Conservation (phyloP, 306 rosid species). For the Quercus rubra region DNA sequence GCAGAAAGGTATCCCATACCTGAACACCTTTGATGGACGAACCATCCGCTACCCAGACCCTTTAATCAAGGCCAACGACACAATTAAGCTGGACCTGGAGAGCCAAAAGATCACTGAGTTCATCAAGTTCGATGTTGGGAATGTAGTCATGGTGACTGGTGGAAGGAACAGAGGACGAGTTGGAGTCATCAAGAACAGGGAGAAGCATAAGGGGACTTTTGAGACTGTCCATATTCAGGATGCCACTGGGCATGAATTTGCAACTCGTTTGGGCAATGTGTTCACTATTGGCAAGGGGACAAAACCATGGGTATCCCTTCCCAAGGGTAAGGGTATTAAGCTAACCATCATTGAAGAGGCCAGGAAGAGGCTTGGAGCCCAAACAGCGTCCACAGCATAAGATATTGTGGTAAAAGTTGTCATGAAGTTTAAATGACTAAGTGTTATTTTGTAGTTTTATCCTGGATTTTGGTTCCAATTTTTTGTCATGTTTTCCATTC, state of each 20-base stretch:
- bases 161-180: constrained; percentile 81
- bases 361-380: constrained; percentile 64
- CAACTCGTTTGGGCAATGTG: constrained; percentile 69
- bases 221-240: constrained; percentile 80
- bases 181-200: constrained; percentile 81
- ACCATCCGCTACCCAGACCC: constrained; percentile 95
- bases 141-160: constrained; percentile 79
- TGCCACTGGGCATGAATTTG: constrained; percentile 69
- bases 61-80: constrained; percentile 69
- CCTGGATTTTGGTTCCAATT: background rate
- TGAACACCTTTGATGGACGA: constrained; percentile 82
- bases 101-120: constrained; percentile 59
- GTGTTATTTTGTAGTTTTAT: background rate
- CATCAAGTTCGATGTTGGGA: constrained; percentile 78
- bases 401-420: background rate
- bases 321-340: constrained; percentile 89
- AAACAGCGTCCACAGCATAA: constrained; percentile 56
- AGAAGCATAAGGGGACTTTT: constrained; percentile 80
- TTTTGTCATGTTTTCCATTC: background rate
- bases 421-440: background rate
- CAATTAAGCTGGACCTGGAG: constrained; percentile 72
- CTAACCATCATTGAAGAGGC: constrained; percentile 74
- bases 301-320: constrained; percentile 65
- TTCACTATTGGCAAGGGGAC: constrained; percentile 72
- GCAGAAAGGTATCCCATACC: constrained; percentile 72